Evolutionary conservation across 306 rosid species (phyloP).

Genomic region (Begonia loranthoides): DNA sequence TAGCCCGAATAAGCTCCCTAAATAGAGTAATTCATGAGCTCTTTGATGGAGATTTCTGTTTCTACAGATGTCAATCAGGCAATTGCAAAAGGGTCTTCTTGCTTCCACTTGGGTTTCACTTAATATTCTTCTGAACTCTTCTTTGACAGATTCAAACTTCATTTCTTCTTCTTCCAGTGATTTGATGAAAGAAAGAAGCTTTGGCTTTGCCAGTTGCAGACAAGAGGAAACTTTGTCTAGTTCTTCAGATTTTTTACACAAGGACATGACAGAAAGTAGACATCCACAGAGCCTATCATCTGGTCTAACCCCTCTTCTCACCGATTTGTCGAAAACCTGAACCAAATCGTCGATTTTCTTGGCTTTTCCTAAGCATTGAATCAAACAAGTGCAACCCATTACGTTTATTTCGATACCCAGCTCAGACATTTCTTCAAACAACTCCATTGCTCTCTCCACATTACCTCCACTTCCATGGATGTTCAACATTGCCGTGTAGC

Average conservation of each 20-base stretch:
- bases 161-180: slow-evolving; percentile 35
- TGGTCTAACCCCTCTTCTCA: slow-evolving; percentile 54
- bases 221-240: slow-evolving; percentile 54
- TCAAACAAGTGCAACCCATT: slow-evolving; percentile 91
- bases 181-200: slow-evolving; percentile 38
- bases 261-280: slow-evolving; percentile 57
- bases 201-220: slow-evolving; percentile 61
- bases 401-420: slow-evolving; percentile 57
- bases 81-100: slow-evolving; percentile 85
- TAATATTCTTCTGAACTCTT: slow-evolving; percentile 48
- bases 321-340: slow-evolving; percentile 36
- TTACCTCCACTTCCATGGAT: slow-evolving; percentile 74
- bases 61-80: slow-evolving; percentile 82
- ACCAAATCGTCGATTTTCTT: slow-evolving; percentile 47
- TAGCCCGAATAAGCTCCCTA: slow-evolving; percentile 74
- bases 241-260: slow-evolving; percentile 37
- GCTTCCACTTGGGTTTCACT: slow-evolving; percentile 44
- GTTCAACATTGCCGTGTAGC: slow-evolving; percentile 92
- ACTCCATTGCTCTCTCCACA: slow-evolving; percentile 47
- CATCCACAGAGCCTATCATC: slow-evolving; percentile 81
- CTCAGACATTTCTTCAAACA: slow-evolving; percentile 71
- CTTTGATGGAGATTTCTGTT: slow-evolving; percentile 47
- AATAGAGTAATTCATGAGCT: slow-evolving; percentile 83
- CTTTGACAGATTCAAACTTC: slow-evolving; percentile 48
- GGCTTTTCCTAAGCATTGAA: slow-evolving; percentile 84